These are phyloP conservation scores for Phytophthora sansomeana DNA, from an alignment of 352 stramenopile genomes.

Conservation along the genomic window DNA sequence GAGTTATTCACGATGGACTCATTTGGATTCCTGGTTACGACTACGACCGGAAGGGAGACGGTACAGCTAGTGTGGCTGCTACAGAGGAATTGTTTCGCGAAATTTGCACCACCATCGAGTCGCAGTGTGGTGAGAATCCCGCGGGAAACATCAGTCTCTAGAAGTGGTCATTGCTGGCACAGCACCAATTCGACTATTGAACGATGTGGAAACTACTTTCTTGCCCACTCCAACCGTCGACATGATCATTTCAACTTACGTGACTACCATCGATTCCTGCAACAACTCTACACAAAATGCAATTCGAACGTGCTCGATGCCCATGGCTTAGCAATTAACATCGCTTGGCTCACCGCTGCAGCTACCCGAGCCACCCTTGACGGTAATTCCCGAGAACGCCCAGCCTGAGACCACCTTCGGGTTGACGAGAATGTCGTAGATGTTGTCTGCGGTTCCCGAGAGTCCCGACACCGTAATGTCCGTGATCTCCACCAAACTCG, in stretches of 20 bases:
- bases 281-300: slow-evolving; percentile 24
- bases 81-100: slow-evolving; percentile 37
- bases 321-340: slow-evolving; percentile 28
- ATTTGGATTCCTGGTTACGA: slow-evolving; percentile 84
- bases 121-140: slow-evolving; percentile 19
- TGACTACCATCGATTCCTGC: slow-evolving; percentile 10
- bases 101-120: slow-evolving; percentile 35
- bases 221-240: slow-evolving; percentile 1
- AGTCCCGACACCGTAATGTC: slow-evolving; percentile 39
- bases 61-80: slow-evolving; percentile 18
- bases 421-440: slow-evolving; percentile 43
- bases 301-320: neutral
- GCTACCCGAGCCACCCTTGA: slow-evolving; percentile 25
- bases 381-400: slow-evolving; percentile 34
- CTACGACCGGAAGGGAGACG: slow-evolving; percentile 67
- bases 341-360: slow-evolving; percentile 38
- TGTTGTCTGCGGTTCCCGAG: slow-evolving; percentile 35
- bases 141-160: slow-evolving; percentile 16
- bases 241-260: slow-evolving; percentile 13
- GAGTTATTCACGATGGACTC: slow-evolving; percentile 69
- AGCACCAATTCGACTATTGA: neutral
- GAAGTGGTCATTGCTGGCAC: neutral
- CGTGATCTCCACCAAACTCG: slow-evolving; percentile 36
- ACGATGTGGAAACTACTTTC: neutral
- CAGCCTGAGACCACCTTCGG: slow-evolving; percentile 34